Evolutionary conservation across 345 rosid species (phyloP), one percentile per base, ranked within the genome.

Genomic region (Sisymbrium irio): DNA sequence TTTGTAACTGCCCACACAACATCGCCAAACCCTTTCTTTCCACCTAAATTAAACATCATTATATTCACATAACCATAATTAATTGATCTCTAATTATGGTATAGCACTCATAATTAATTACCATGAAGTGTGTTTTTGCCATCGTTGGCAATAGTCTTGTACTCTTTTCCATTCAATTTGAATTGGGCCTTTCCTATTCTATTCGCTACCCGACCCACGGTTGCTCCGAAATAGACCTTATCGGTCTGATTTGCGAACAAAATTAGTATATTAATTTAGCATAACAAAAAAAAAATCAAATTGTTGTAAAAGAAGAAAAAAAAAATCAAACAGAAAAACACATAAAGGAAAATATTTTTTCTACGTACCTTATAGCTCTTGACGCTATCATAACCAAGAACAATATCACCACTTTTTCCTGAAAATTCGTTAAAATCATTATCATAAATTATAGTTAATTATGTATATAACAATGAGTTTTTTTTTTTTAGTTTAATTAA

Each of bases 101-200:
- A 3, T 56, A 55, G 8, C 18, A 42, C n/a, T 66, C 27, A 40
- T 71, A 44, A 54, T 35, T 36, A 46, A 36, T 27, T 87, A 89
- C 96, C 96, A 62, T 95, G 99, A 71, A 95, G 91, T 72, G 73
- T 87, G 84, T 92, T 92, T 61, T 86, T 84, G 49, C 92, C 96
- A 25, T 86, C 97, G 62, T 95, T 95, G 60, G 90, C 84, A 62
- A 60, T 73, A 12, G 92, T 81, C 68, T 87, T 86, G 70, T 90
- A 92, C 18, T 33, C 78, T 57, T 68, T 71, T 41, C 97, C 98
- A 51, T 92, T 77, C 44, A 92, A 67, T 17, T 85, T 87, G 61
- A 88, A 95, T 54, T 81, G 82, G 19, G 98, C 93, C 2, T 87
- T 82, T 47, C 79, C 84, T 22, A 92, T 90, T 82, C 98, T 80